phyloP scores from a whole-genome alignment of 179 eudicot genomes.

The Spergularia azorica region DNA sequence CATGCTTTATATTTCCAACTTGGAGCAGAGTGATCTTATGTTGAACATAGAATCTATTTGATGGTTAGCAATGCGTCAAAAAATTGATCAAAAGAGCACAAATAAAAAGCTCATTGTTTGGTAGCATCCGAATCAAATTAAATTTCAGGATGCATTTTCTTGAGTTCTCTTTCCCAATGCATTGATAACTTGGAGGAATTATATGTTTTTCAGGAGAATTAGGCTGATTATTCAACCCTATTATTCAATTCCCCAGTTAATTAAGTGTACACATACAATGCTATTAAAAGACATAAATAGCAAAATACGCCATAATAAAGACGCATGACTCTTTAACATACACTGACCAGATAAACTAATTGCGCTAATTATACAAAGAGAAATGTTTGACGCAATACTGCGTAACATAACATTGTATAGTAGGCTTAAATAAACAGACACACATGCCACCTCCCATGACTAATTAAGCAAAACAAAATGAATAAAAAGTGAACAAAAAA shows the following conservation, averaged over 20 bases:
- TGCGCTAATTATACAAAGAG: too few species aligned
- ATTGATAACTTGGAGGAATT: neutral
- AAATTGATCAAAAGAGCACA: neutral
- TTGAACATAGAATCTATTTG: conserved; percentile 18
- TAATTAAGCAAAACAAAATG: neutral
- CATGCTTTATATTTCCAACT: neutral
- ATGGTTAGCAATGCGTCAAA: conserved; percentile 14
- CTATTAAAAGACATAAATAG: too few species aligned
- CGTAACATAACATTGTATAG: too few species aligned
- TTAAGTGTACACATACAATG: too few species aligned
- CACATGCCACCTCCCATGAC: neutral
- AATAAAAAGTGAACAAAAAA: neutral
- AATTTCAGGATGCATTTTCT: neutral
- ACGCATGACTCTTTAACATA: too few species aligned
- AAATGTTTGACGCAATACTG: too few species aligned
- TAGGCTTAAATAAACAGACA: neutral
- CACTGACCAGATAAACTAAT: too few species aligned
- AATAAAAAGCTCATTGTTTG: conserved; percentile 1
- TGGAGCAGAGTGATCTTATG: neutral
- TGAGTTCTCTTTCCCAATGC: conserved; percentile 1
- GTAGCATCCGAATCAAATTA: neutral
- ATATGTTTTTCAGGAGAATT: neutral
- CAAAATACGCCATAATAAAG: too few species aligned
- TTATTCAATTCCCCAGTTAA: too few species aligned
- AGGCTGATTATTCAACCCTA: neutral